Evolutionary conservation across 2,329 filamentous ascomycete genomes (phyloP).

Genomic region (Botrytis medusae): DNA sequence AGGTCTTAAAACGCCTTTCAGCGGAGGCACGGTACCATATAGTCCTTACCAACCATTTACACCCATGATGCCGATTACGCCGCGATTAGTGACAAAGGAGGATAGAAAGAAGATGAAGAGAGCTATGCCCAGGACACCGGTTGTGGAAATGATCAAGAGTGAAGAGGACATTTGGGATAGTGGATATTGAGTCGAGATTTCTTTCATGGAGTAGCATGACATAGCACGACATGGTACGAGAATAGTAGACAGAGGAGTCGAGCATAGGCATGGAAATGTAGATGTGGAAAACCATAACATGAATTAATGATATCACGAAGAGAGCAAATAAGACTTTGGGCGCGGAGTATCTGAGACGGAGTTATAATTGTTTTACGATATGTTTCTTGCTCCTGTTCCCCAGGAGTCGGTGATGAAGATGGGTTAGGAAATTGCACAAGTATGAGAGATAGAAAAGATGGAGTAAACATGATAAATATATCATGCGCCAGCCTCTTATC

Average conservation of each 20-base stretch:
- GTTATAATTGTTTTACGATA: background rate
- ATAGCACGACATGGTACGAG: background rate
- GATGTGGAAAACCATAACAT: background rate
- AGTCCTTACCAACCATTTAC: conserved; percentile 78
- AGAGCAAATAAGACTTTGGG: background rate
- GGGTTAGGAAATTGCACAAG: background rate
- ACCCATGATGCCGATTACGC: conserved; percentile 72
- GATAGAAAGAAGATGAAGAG: conserved; percentile 69
- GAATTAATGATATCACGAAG: background rate
- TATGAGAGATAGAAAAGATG: background rate
- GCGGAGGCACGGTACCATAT: conserved; percentile 65
- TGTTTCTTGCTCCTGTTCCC: background rate
- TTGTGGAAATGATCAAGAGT: conserved; percentile 60
- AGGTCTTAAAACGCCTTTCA: conserved; percentile 60
- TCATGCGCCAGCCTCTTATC: background rate
- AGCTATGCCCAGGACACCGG: conserved; percentile 60
- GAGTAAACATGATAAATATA: background rate
- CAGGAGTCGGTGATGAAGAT: background rate
- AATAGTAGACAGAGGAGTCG: background rate
- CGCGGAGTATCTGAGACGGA: background rate
- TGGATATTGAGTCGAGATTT: conserved; percentile 32
- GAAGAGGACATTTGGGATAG: conserved; percentile 62
- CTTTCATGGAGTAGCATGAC: background rate
- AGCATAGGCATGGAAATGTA: background rate
- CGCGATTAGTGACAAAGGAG: conserved; percentile 68